Percentiles rank a stretch among this genome's conserved stretches.
Evolutionary conservation across 768 basidiomycete species (phyloP).

Genomic region (Pulveroboletus sp.): DNA sequence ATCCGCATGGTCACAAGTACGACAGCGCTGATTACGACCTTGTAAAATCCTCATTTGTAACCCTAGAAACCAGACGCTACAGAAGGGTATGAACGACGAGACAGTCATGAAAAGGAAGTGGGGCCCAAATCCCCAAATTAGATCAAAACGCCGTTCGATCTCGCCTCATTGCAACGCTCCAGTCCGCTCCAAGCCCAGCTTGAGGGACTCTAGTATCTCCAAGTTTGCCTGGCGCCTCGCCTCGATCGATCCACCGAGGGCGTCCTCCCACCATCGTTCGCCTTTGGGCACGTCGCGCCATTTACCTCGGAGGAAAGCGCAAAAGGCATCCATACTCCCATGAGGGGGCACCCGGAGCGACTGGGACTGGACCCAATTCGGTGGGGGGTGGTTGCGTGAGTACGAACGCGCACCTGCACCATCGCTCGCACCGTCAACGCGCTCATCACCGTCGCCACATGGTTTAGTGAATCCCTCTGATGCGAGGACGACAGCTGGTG

Average conservation of each 20-base stretch:
- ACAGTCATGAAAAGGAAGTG: no score
- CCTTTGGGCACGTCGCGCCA: slow-evolving; percentile 58
- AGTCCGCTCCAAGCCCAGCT: slow-evolving; percentile 18
- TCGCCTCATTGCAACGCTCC: slow-evolving; percentile 7
- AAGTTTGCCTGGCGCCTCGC: slow-evolving; percentile 28
- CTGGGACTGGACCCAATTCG: slow-evolving; percentile 25
- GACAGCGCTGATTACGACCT: no score
- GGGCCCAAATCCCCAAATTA: no score
- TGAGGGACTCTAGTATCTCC: slow-evolving; percentile 19
- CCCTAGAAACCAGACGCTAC: no score
- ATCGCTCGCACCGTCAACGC: background rate
- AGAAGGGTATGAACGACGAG: no score
- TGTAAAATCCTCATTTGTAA: no score
- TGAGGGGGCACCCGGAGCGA: slow-evolving; percentile 19
- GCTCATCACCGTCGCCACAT: background rate
- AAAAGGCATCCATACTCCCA: slow-evolving; percentile 22
- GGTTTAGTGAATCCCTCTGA: slow-evolving; percentile 49
- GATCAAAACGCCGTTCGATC: background rate
- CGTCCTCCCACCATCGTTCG: slow-evolving; percentile 67
- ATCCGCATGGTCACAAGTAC: no score
- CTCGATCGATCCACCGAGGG: slow-evolving; percentile 48
- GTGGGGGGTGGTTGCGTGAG: slow-evolving; percentile 25
- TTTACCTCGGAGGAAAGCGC: slow-evolving; percentile 47
- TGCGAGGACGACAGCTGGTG: slow-evolving; percentile 59
- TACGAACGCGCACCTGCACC: slow-evolving; percentile 27